A percentile compares a stretch with the other conserved stretches of the same genome.
Conservation (phyloP, 2,329 filamentous ascomycete genomes). For the Epichloe festucae region DNA sequence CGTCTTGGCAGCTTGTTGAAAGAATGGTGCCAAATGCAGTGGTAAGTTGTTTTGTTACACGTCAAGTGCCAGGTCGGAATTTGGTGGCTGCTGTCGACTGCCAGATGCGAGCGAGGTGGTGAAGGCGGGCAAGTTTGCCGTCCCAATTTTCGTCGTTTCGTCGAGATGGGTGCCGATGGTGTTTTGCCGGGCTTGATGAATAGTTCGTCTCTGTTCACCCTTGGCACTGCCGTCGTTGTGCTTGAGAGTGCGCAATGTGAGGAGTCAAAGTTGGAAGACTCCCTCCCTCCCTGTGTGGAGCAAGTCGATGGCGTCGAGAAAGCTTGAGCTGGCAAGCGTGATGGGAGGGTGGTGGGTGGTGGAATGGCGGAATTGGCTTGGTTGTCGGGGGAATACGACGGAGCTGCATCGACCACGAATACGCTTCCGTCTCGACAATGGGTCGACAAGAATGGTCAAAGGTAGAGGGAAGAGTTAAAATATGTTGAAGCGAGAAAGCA, state of each 20-base stretch:
- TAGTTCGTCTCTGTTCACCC: background rate
- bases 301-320: background rate
- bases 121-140: background rate
- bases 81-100: background rate
- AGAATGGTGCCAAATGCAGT: background rate
- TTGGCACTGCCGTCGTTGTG: background rate
- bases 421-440: too few relatives aligned
- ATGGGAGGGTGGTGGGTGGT: background rate
- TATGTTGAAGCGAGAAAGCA: background rate
- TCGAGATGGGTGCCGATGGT: background rate
- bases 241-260: background rate
- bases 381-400: background rate
- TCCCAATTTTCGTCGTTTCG: background rate
- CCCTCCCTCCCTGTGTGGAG: background rate
- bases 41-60: background rate
- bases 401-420: background rate
- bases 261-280: background rate
- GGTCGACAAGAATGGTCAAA: too few relatives aligned
- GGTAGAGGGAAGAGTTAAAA: background rate
- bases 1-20: background rate
- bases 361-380: background rate
- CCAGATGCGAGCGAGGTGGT: background rate
- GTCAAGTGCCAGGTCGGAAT: background rate
- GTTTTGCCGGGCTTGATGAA: background rate
- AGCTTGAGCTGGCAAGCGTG: background rate